Percentiles rank a stretch among this genome's conserved stretches.
Evolutionary conservation across 306 rosid species (phyloP).

Genomic region (Acacia confusa): DNA sequence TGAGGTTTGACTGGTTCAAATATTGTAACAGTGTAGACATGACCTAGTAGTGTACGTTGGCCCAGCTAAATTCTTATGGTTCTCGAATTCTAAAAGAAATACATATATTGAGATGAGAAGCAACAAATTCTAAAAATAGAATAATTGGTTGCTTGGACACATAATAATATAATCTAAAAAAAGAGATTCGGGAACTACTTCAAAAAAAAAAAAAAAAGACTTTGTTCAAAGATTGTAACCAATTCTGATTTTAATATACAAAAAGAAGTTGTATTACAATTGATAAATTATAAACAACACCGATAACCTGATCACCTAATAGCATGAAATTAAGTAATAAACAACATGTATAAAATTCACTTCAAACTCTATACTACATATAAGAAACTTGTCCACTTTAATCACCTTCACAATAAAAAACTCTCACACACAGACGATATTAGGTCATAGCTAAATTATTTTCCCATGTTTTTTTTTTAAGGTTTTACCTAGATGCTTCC

Average conservation of each 20-base stretch:
- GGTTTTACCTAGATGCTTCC: background rate
- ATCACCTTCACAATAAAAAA: background rate
- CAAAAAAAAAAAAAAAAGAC: too few relatives aligned
- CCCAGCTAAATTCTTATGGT: accelerated
- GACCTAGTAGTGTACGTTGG: too few relatives aligned
- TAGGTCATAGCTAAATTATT: background rate
- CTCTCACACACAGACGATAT: background rate
- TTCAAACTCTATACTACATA: background rate
- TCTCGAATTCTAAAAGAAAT: too few relatives aligned
- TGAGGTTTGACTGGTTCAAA: background rate
- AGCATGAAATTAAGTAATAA: too few relatives aligned
- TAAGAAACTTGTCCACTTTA: background rate
- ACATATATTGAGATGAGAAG: too few relatives aligned
- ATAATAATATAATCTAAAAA: too few relatives aligned
- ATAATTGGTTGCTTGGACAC: accelerated
- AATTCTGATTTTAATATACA: too few relatives aligned
- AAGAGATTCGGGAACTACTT: too few relatives aligned
- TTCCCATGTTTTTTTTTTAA: background rate
- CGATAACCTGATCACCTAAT: too few relatives aligned
- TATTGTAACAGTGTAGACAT: too few relatives aligned
- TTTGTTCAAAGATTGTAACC: background rate
- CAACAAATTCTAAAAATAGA: too few relatives aligned
- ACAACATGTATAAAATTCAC: background rate
- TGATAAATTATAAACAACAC: too few relatives aligned
- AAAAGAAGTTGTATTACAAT: background rate